These are phyloP conservation scores for Agaricus sinodeliciosus DNA, from an alignment of 768 basidiomycete species.

Conservation along the genomic window DNA sequence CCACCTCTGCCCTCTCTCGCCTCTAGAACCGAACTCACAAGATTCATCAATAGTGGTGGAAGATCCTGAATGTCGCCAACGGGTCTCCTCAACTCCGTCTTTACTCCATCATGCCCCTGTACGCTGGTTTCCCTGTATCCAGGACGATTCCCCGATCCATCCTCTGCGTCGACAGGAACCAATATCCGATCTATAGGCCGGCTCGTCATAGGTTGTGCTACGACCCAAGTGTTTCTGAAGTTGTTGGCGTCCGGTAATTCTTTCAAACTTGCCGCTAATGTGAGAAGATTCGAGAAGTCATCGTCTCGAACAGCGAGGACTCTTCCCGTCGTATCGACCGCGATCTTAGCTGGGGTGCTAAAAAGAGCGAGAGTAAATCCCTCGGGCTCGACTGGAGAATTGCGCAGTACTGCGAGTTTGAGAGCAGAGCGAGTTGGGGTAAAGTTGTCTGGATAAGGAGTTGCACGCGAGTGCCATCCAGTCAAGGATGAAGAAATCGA, in stretches of 20 bases:
- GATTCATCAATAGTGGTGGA: constrained; percentile 24
- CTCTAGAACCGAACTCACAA: constrained; percentile 27
- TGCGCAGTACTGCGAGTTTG: constrained; percentile 25
- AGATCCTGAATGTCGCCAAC: constrained; percentile 22
- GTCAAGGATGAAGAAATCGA: constrained; percentile 16
- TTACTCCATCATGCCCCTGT: constrained; percentile 26
- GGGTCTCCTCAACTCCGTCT: constrained; percentile 20
- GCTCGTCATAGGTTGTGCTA: constrained; percentile 23
- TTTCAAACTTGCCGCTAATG: constrained; percentile 16
- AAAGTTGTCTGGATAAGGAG: constrained; percentile 19
- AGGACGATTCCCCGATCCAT: constrained; percentile 8
- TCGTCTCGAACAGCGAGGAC: constrained; percentile 18
- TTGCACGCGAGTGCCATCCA: constrained; percentile 24
- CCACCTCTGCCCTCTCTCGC: constrained; percentile 21
- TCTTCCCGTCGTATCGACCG: constrained; percentile 26
- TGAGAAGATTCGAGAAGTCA: constrained; percentile 22
- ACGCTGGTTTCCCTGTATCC: constrained; percentile 25
- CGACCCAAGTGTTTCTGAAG: constrained; percentile 30
- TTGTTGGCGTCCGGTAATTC: constrained; percentile 20
- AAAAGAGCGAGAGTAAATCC: constrained; percentile 33
- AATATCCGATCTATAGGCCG: constrained; percentile 29
- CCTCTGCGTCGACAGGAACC: constrained; percentile 10
- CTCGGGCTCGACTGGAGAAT: constrained; percentile 25
- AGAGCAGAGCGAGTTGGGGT: constrained; percentile 21
- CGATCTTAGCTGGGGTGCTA: constrained; percentile 12